phyloP scores from a whole-genome alignment of 2,329 filamentous ascomycete species.

The Hymenoscyphus albidus region DNA sequence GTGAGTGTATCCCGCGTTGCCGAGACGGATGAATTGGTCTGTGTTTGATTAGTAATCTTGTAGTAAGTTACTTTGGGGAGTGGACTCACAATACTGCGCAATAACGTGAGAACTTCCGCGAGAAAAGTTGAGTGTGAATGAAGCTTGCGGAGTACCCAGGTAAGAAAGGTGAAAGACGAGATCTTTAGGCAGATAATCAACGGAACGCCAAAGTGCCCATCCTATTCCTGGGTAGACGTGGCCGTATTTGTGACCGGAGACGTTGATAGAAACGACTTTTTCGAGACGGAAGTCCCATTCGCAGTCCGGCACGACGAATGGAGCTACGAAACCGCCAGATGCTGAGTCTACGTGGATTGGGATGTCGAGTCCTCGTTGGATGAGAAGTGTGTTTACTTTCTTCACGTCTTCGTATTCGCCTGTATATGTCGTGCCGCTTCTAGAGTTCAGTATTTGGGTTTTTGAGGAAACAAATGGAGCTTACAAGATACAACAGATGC shows the following conservation, averaged over 20 bases:
- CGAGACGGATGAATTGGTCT: constrained; percentile 4
- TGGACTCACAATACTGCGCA: background rate
- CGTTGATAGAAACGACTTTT: constrained; percentile 1
- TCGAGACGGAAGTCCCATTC: background rate
- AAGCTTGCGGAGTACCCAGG: background rate
- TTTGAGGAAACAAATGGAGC: background rate
- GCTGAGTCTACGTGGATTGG: constrained; percentile 1
- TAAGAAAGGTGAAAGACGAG: background rate
- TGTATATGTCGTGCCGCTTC: background rate
- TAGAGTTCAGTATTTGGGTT: background rate
- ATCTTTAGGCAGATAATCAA: background rate
- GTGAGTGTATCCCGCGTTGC: background rate
- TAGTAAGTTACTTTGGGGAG: too few species aligned
- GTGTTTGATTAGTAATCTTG: background rate
- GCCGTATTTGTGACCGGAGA: constrained; percentile 1
- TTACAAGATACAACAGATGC: background rate
- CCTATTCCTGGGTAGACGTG: background rate
- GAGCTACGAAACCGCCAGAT: background rate
- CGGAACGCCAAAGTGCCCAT: background rate
- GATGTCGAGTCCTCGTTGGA: background rate
- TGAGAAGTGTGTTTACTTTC: background rate
- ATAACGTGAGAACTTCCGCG: background rate
- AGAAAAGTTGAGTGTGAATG: background rate
- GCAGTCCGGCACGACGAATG: background rate
- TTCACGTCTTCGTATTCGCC: background rate